Conservation (phyloP, 192 early-diverging fungal genomes). For the Podila minutissima region DNA sequence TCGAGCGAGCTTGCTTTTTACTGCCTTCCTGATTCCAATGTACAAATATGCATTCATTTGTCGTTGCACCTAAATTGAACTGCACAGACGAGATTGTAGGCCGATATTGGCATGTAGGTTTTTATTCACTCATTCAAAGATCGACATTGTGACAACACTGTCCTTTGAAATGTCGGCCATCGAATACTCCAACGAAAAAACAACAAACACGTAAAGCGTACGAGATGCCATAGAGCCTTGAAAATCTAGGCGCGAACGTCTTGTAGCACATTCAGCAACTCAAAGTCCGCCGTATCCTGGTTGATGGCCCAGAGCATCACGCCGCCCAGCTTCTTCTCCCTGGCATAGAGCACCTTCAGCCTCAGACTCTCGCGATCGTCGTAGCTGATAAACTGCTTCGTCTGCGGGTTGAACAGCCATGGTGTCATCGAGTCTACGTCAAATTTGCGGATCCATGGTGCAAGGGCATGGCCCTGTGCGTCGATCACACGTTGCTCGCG, state of each 20-base stretch:
- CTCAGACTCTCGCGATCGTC: conserved; percentile 70
- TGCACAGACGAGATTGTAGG: no score
- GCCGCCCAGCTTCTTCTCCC: conserved; percentile 63
- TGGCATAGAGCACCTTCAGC: conserved; percentile 67
- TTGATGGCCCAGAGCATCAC: conserved; percentile 76
- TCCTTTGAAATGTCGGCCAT: no score
- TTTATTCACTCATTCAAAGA: no score
- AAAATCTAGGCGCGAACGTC: conserved; percentile 7
- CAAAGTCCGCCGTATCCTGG: conserved; percentile 66
- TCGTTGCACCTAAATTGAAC: no score
- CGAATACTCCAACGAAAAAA: not conserved
- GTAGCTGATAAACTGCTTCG: conserved; percentile 73
- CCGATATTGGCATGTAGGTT: no score
- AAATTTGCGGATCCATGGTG: conserved; percentile 73
- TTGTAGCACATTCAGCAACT: conserved; percentile 60
- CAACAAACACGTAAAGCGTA: not conserved
- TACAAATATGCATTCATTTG: no score
- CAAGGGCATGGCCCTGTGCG: conserved; percentile 36
- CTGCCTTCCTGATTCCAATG: no score
- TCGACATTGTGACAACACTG: no score
- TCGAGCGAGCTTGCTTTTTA: no score
- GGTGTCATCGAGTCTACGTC: conserved; percentile 71
- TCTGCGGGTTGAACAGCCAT: conserved; percentile 74
- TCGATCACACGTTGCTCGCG: conserved; percentile 63
- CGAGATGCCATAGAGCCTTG: not conserved